Percentiles rank a stretch among this genome's conserved stretches.
Conservation (phyloP, 2,329 filamentous ascomycete species). For the Trichophyton verrucosum region DNA sequence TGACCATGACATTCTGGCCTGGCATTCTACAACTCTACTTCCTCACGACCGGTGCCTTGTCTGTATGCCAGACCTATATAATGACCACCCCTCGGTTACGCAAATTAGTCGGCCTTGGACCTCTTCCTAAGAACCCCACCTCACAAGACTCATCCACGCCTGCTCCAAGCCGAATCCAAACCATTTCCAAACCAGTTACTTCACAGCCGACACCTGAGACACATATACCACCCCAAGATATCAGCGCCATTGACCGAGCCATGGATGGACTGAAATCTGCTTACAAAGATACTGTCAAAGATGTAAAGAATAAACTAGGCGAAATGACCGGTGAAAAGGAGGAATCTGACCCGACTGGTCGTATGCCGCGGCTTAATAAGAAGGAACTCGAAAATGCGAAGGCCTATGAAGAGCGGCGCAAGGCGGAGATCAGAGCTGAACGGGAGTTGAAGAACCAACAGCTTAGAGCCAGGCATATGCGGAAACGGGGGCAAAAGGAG, state of each 20-base stretch:
- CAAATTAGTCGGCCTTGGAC: conserved; percentile 18
- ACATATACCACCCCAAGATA: conserved; percentile 8
- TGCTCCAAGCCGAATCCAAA: conserved; percentile 5
- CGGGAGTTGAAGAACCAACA: conserved; percentile 24
- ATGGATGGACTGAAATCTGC: conserved; percentile 23
- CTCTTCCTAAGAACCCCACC: conserved; percentile 10
- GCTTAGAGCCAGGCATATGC: conserved; percentile 7
- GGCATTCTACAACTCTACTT: conserved; percentile 54
- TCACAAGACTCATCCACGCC: neutral
- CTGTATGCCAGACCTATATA: conserved; percentile 33
- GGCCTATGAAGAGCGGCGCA: conserved; percentile 22
- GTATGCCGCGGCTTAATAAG: conserved; percentile 18
- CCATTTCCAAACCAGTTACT: conserved; percentile 4
- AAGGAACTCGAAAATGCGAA: conserved; percentile 21
- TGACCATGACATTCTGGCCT: conserved; percentile 44
- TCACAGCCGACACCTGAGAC: conserved; percentile 9
- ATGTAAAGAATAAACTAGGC: conserved; percentile 16
- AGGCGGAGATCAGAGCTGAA: conserved; percentile 20
- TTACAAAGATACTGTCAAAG: conserved; percentile 16
- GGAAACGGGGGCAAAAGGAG: conserved; percentile 6
- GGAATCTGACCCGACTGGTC: conserved; percentile 14
- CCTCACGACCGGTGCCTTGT: conserved; percentile 30
- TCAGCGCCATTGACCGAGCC: conserved; percentile 26
- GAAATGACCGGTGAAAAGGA: conserved; percentile 15
- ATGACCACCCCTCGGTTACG: conserved; percentile 30